Evolutionary conservation across 305 asterid species (phyloP).

Genomic region (Ilex paraguariensis): DNA sequence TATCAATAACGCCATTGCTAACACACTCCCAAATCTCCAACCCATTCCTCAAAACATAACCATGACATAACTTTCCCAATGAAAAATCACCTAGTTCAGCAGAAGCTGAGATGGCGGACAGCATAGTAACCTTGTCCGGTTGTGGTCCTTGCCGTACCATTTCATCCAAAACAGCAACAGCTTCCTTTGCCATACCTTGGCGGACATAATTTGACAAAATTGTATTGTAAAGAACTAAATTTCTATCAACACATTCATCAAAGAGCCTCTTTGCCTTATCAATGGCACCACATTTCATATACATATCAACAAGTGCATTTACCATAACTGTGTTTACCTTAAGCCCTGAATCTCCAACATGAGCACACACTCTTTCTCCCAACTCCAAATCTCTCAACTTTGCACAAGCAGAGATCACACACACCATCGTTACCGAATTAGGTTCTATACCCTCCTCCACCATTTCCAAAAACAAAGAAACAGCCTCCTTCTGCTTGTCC

Average conservation of each 20-base stretch:
- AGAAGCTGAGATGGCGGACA: slow-evolving; percentile 40
- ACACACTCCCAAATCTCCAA: slow-evolving; percentile 39
- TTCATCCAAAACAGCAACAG: slow-evolving; percentile 29
- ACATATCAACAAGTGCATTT: slow-evolving; percentile 52
- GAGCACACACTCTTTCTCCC: slow-evolving; percentile 32
- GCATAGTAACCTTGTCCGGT: slow-evolving; percentile 51
- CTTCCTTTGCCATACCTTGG: slow-evolving; percentile 32
- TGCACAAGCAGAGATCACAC: slow-evolving; percentile 42
- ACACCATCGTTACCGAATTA: slow-evolving; percentile 35
- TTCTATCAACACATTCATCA: slow-evolving; percentile 29
- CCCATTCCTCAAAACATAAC: slow-evolving; percentile 38
- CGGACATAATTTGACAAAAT: slow-evolving; percentile 48
- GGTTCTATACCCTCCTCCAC: slow-evolving; percentile 35
- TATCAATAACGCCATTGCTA: slow-evolving; percentile 45
- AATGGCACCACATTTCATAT: slow-evolving; percentile 48
- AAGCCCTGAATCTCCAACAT: slow-evolving; percentile 22
- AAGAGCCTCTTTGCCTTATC: slow-evolving; percentile 39
- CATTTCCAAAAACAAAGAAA: slow-evolving; percentile 45
- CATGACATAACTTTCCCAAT: slow-evolving; percentile 47
- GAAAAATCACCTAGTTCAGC: slow-evolving; percentile 32
- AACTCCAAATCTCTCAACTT: slow-evolving; percentile 35
- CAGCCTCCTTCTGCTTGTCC: slow-evolving; percentile 34
- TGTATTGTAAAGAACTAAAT: slow-evolving; percentile 46
- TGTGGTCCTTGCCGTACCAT: slow-evolving; percentile 33
- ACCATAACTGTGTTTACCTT: slow-evolving; percentile 33